Base-by-base conservation (phyloP, 2,329 filamentous ascomycete species). In the Coniochaeta sp. region DNA sequence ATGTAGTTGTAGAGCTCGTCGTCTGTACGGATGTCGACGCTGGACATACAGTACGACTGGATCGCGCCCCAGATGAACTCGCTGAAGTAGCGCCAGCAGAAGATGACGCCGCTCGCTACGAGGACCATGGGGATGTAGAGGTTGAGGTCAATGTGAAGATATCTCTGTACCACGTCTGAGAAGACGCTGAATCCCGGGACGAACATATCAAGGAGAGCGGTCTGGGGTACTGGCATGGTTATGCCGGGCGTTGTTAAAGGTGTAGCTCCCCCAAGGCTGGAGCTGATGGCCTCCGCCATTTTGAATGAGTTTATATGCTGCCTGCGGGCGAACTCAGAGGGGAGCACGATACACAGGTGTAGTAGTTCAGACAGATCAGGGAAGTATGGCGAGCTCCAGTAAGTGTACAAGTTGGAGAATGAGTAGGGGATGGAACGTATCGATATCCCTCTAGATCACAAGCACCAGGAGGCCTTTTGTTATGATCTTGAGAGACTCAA, bases 1-100 rank as follows among this genome's bases (percentile, higher is more conserved):
- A 90, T 67, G 67, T 89, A 88, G 68, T 87, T 87, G 75, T 89
- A 90, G 60, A 89, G 83, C 69, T 90, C 88, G 66, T 91, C 88
- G 61, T 90, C 86, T 31, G 83, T 80, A 52, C 85, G 81, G 43
- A 91, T 82, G 65, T 87, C 83, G 19, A 87, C 86, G 1, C 81
- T 83, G 3, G 84, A 88, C 77, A 89, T 85, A 65, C 88, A 80
- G 66, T 88, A 75, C 6, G 74, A 67, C 47, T 81, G 76, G 33
- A 86, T 64, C 43, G 80, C 70, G 1, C 71, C 69, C 74, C 77
- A 81, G 14, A 83, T 61, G 65, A 78, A 80, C 2, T 75, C 70
- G 59, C 73, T 78, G 52, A 82, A 68, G 64, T 87, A 87, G 62
- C 77, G 77, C 74, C 81, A 81, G 11, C 75, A 74, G 17, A 85